These are phyloP conservation scores for Inga oerstediana DNA, from an alignment of 306 rosid species.

Conservation along the genomic window DNA sequence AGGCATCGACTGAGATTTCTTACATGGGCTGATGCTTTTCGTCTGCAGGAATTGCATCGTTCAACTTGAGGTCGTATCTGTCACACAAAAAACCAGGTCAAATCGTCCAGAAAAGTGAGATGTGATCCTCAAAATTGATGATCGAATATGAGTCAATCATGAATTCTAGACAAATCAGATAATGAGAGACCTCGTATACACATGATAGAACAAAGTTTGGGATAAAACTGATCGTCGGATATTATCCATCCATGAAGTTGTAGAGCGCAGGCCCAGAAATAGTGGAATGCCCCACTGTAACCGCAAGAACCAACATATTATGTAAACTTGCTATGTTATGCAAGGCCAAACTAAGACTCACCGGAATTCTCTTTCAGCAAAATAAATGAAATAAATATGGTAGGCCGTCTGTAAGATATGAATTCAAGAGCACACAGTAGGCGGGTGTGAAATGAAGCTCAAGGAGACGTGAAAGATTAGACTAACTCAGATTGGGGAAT, in stretches of 20 bases:
- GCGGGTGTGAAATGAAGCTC: neutral
- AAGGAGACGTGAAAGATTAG: neutral
- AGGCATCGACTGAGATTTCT: slow-evolving; percentile 18
- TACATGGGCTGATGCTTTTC: slow-evolving; percentile 91
- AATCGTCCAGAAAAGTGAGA: slow-evolving; percentile 29
- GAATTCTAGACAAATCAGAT: neutral
- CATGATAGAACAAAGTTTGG: neutral
- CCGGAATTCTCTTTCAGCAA: neutral
- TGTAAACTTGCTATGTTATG: neutral
- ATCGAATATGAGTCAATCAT: neutral
- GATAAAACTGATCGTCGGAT: neutral
- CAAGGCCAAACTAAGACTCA: neutral
- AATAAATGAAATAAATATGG: neutral
- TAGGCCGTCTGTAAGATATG: neutral
- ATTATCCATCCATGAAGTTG: neutral
- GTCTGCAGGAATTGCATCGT: slow-evolving; percentile 89
- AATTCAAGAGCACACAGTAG: neutral
- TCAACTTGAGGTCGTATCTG: slow-evolving; percentile 78
- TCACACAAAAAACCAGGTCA: slow-evolving; percentile 6
- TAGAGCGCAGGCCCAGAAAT: neutral
- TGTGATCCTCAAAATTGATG: neutral
- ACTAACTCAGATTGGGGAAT: neutral
- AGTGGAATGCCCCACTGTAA: neutral
- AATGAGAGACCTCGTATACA: neutral
- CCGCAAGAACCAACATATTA: neutral